phyloP scores from a whole-genome alignment of 1,139 yeast species.

The Candida dubliniensis region DNA sequence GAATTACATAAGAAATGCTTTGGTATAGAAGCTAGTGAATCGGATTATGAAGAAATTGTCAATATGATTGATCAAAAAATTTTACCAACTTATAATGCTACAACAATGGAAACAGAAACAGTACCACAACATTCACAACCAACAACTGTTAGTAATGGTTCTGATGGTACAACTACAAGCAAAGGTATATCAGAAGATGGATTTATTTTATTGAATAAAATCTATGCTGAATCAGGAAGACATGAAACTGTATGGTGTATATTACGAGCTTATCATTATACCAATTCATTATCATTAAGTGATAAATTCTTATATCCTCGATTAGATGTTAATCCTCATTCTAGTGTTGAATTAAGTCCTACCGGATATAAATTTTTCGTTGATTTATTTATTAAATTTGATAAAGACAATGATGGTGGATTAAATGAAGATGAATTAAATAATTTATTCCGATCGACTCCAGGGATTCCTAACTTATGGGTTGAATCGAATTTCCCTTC shows the following conservation, averaged over 20 bases:
- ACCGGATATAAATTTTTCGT: constrained; percentile 91
- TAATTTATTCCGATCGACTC: constrained; percentile 79
- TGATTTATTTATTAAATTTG: constrained; percentile 82
- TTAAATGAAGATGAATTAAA: constrained; percentile 69
- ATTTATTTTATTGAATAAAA: constrained; percentile 70
- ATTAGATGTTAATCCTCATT: constrained; percentile 69
- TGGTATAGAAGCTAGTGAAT: constrained; percentile 37
- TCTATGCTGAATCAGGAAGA: constrained; percentile 86
- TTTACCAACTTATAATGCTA: neutral
- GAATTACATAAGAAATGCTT: constrained; percentile 76
- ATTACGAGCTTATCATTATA: constrained; percentile 79
- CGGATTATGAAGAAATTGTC: constrained; percentile 34
- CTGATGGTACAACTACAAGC: constrained; percentile 20
- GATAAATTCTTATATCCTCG: constrained; percentile 77
- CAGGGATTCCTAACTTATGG: constrained; percentile 90
- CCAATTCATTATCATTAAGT: constrained; percentile 82
- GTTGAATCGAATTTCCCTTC: constrained; percentile 79
- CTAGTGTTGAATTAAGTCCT: constrained; percentile 91
- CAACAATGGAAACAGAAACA: neutral
- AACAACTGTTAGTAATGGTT: constrained; percentile 8
- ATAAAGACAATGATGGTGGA: constrained; percentile 95
- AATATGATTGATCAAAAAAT: constrained; percentile 26
- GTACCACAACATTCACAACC: no score
- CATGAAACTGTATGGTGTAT: constrained; percentile 98
- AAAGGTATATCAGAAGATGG: constrained; percentile 73